phyloP scores from a whole-genome alignment of 2,329 filamentous ascomycete genomes.

The Chalaropsis thielavioides region DNA sequence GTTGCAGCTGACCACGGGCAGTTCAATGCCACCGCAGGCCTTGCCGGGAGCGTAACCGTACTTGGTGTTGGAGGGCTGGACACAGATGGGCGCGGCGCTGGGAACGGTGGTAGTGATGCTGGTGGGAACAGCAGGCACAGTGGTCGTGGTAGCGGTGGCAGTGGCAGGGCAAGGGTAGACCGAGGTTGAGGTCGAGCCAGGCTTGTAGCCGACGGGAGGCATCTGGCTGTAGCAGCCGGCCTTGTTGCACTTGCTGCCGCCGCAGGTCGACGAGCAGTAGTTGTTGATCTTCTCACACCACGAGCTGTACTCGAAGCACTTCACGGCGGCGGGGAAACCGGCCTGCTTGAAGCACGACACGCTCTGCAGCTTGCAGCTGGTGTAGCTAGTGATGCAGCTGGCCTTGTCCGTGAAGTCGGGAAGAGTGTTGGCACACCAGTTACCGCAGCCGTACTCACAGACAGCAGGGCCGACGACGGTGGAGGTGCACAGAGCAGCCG shows the following conservation, averaged over 20 bases:
- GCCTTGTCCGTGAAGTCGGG: slow-evolving; percentile 32
- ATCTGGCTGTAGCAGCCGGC: slow-evolving; percentile 30
- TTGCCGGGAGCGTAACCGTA: slow-evolving; percentile 54
- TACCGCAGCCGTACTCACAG: slow-evolving; percentile 41
- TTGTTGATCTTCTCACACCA: slow-evolving; percentile 35
- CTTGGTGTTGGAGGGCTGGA: slow-evolving; percentile 39
- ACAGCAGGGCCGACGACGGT: slow-evolving; percentile 31
- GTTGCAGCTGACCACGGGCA: slow-evolving; percentile 42
- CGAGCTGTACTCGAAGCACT: slow-evolving; percentile 36
- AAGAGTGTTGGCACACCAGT: slow-evolving; percentile 38
- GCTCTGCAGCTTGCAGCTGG: slow-evolving; percentile 34
- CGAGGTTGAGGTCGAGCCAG: slow-evolving; percentile 26
- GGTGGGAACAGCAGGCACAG: slow-evolving; percentile 22
- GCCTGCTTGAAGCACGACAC: slow-evolving; percentile 38
- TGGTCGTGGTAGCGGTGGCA: slow-evolving; percentile 23
- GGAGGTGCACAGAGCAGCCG: slow-evolving; percentile 32
- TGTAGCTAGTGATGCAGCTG: slow-evolving; percentile 26
- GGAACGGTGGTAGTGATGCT: slow-evolving; percentile 26
- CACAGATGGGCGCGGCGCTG: slow-evolving; percentile 38
- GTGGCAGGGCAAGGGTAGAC: slow-evolving; percentile 23
- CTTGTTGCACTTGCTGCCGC: slow-evolving; percentile 30
- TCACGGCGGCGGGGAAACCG: slow-evolving; percentile 34
- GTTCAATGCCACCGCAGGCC: slow-evolving; percentile 36
- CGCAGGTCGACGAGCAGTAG: slow-evolving; percentile 30
- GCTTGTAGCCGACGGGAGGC: slow-evolving; percentile 26